Evolutionary conservation across 108 stramenopile species (phyloP), one percentile per base, ranked within the genome.

Genomic region (Epithemia pelagica): DNA sequence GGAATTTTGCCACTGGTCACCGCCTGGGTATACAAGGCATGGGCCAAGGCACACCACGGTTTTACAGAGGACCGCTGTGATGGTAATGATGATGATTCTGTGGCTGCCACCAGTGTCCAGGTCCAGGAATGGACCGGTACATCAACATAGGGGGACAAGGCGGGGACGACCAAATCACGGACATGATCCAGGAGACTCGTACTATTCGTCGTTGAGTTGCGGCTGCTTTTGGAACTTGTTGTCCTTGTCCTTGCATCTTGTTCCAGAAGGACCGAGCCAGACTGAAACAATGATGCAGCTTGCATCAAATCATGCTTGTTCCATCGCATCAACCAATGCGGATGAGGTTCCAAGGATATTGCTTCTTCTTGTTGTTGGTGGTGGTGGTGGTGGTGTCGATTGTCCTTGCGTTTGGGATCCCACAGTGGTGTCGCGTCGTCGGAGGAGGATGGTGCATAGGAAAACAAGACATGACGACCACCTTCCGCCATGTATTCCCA

Each of bases 401-500:
- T 73, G 5, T 37, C 52, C n/a, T n/a, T n/a, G n/a, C n/a, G n/a
- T n/a, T n/a, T n/a, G n/a, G n/a, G n/a, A n/a, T n/a, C n/a, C n/a
- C n/a, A n/a, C n/a, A n/a, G n/a, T n/a, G n/a, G n/a, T n/a, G n/a
- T n/a, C n/a, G n/a, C n/a, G n/a, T n/a, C n/a, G n/a, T n/a, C n/a
- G n/a, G n/a, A n/a, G n/a, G n/a, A n/a, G n/a, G n/a, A n/a, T n/a
- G n/a, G n/a, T n/a, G n/a, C n/a, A n/a, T n/a, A 52, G 28, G 56
- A 67, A 63, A 86, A 86, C 51, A 89, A 62, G 24, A 66, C 88
- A 59, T 89, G 84, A 55, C 84, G 78, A 32, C 87, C 88, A 21
- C 88, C 88, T 64, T 89, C 88, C 10, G 73, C 70, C 28, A 78
- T 24, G 65, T 86, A 89, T 0, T 20, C 33, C 88, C 88, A 89